Evolutionary conservation across 2,329 filamentous ascomycete species (phyloP).

Genomic region (Phialophora expanda): DNA sequence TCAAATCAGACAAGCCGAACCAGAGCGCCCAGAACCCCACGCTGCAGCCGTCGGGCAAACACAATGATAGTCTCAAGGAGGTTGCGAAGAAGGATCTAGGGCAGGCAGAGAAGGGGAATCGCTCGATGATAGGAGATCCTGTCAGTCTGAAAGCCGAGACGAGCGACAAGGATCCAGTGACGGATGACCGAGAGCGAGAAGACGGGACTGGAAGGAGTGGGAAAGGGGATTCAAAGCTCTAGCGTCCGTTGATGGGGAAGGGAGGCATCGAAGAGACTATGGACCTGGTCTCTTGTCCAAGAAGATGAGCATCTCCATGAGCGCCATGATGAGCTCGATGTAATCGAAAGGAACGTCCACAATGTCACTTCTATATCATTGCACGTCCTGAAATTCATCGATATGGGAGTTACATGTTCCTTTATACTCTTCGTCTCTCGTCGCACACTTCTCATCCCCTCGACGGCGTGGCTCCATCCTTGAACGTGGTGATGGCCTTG

Average conservation of each 20-base stretch:
- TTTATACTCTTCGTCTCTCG: not conserved
- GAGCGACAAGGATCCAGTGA: slow-evolving; percentile 42
- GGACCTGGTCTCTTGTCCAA: not conserved
- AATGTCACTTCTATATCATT: not conserved
- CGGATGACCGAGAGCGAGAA: slow-evolving; percentile 36
- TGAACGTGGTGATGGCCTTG: slow-evolving; percentile 23
- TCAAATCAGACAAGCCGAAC: slow-evolving; percentile 22
- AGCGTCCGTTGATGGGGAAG: not conserved
- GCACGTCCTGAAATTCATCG: not conserved
- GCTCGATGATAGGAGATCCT: slow-evolving; percentile 49
- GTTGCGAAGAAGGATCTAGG: slow-evolving; percentile 31
- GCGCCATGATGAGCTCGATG: too few species aligned
- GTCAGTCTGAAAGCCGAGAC: slow-evolving; percentile 50
- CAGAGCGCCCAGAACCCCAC: slow-evolving; percentile 4
- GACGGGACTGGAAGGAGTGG: slow-evolving; percentile 16
- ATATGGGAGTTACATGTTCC: not conserved
- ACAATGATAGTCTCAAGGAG: slow-evolving; percentile 31
- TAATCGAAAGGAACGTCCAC: not conserved
- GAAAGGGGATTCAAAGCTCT: slow-evolving; percentile 31
- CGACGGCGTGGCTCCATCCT: not conserved
- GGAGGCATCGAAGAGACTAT: not conserved
- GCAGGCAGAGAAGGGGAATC: slow-evolving; percentile 41
- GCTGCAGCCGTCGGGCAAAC: not conserved
- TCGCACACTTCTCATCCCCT: not conserved
- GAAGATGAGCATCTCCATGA: not conserved